These are phyloP conservation scores for Pseudohyphozyma bogoriensis DNA, from an alignment of 768 basidiomycete species.

Conservation along the genomic window DNA sequence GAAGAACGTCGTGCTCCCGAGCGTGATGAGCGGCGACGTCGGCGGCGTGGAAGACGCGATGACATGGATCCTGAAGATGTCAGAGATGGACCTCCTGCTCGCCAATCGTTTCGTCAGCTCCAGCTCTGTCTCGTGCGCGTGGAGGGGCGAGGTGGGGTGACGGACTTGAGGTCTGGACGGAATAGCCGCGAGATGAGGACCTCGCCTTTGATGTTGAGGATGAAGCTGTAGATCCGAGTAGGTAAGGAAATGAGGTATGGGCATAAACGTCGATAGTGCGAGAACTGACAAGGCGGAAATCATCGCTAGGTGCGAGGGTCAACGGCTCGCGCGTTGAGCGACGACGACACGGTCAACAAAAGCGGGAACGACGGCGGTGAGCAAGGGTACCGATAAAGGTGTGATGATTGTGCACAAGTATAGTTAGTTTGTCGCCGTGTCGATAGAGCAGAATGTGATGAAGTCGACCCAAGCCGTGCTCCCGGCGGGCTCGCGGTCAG, in stretches of 20 bases:
- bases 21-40: slow-evolving; percentile 93
- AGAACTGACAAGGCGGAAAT: background rate
- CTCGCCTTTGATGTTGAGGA: slow-evolving; percentile 99
- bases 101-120: too few relatives aligned
- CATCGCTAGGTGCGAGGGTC: background rate
- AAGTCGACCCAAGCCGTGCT: too few relatives aligned
- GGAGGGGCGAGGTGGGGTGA: slow-evolving; percentile 8
- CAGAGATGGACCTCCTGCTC: slow-evolving; percentile 31
- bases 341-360: too few relatives aligned
- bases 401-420: too few relatives aligned
- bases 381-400: too few relatives aligned
- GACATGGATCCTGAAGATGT: slow-evolving; percentile 91
- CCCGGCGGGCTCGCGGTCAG: too few relatives aligned
- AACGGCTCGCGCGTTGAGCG: too few relatives aligned
- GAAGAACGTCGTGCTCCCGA: slow-evolving; percentile 97
- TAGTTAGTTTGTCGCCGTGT: too few relatives aligned
- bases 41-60: slow-evolving; percentile 65
- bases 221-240: slow-evolving; percentile 49
- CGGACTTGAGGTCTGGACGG: slow-evolving; percentile 91
- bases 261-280: too few relatives aligned
- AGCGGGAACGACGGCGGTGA: too few relatives aligned
- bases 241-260: too few relatives aligned
- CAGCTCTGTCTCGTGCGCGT: background rate
- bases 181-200: slow-evolving; percentile 94
- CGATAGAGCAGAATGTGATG: too few relatives aligned